These are phyloP conservation scores for Colletotrichum sp. DNA, from an alignment of 2,329 filamentous ascomycete genomes.

Conservation along the genomic window DNA sequence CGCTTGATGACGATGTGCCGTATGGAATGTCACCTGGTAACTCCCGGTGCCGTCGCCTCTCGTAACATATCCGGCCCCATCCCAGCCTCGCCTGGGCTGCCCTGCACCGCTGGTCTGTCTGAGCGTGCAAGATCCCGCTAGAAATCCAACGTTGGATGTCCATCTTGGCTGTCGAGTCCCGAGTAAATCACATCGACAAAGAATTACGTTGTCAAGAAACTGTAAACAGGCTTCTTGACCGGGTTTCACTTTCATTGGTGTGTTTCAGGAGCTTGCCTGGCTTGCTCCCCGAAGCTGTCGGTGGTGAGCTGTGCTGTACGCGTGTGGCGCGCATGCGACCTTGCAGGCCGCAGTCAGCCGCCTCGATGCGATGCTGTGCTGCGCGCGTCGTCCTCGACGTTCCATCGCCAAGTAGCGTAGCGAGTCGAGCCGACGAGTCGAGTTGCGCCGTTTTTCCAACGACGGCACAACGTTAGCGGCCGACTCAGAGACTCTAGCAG, in stretches of 20 bases:
- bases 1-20: conserved; percentile 16
- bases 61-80: background rate
- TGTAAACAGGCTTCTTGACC: background rate
- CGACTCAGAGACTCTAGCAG: background rate
- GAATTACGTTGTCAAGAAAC: background rate
- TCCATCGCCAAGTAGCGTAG: conserved; percentile 2
- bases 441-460: background rate
- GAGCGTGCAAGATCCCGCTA: background rate
- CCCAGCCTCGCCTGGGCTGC: conserved; percentile 2
- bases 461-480: background rate
- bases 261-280: conserved; percentile 14
- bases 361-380: conserved; percentile 9
- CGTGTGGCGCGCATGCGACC: conserved; percentile 6
- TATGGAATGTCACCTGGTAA: conserved; percentile 15
- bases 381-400: background rate
- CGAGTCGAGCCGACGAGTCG: background rate
- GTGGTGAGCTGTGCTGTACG: background rate
- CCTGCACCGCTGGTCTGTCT: background rate
- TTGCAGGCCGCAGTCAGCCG: background rate
- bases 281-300: background rate
- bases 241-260: conserved; percentile 13
- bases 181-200: background rate
- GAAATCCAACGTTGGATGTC: background rate
- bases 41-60: background rate
- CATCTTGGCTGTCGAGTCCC: background rate